phyloP scores from a whole-genome alignment of 768 basidiomycete species.

The Naematelia encephala region DNA sequence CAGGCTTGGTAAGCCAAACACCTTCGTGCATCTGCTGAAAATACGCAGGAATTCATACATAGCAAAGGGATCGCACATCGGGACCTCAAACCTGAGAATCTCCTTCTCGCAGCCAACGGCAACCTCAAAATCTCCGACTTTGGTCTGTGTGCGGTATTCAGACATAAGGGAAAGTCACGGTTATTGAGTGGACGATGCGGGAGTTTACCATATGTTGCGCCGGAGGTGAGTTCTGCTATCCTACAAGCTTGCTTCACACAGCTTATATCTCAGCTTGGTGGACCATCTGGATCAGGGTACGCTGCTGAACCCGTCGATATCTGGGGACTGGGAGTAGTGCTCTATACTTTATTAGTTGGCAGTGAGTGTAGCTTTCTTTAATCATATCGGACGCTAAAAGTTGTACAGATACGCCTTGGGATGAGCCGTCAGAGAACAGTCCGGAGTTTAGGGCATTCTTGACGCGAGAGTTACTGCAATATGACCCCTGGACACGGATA shows the following conservation, averaged over 20 bases:
- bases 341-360: constrained; percentile 84
- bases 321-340: constrained; percentile 92
- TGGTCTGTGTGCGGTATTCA: constrained; percentile 85
- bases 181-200: constrained; percentile 78
- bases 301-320: constrained; percentile 89
- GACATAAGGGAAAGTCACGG: constrained; percentile 78
- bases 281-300: constrained; percentile 61
- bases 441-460: constrained; percentile 76
- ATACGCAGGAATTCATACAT: constrained; percentile 72
- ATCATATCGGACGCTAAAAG: too few species aligned
- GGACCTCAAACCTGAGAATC: constrained; percentile 94
- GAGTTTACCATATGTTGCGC: constrained; percentile 89
- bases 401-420: constrained; percentile 98
- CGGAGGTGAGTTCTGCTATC: constrained; percentile 63
- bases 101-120: constrained; percentile 78
- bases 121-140: constrained; percentile 92
- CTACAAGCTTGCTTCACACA: background rate
- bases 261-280: constrained; percentile 58
- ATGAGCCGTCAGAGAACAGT: constrained; percentile 75
- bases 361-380: constrained; percentile 66
- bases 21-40: background rate
- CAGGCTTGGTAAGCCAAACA: constrained; percentile 67
- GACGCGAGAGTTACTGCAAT: constrained; percentile 66
- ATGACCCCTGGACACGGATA: constrained; percentile 76
- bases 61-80: constrained; percentile 87